Evolutionary conservation across 306 rosid genomes (phyloP), one percentile per base, ranked within the genome.

Genomic region (Spatholobus suberectus): DNA sequence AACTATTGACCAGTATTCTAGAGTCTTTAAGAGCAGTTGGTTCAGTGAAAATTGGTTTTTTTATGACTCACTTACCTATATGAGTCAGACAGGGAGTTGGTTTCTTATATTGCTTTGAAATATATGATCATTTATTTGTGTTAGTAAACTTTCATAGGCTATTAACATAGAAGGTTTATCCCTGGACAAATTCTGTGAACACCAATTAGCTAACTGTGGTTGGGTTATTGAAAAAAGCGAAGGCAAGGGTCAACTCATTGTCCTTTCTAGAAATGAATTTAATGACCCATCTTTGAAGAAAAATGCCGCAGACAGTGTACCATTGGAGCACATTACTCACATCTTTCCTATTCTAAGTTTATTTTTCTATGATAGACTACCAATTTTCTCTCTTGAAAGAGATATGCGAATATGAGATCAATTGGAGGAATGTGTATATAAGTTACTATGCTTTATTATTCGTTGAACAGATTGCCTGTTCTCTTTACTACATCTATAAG

Each of bases 141-240:
- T 69, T n/a, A n/a, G n/a, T 70, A 44, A 84, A 81, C 77, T 73
- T 40, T 37, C 46, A 13, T 84, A 96, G 99, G 99, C 97, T 35
- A 90, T 96, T 87, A 94, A 96, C 85, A 84, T 96, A 10, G 98
- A 94, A 88, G 97, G 98, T 27, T 66, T 91, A 73, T 87, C 98
- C 47, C 58, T 96, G 90, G 97, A 96, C 92, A 96, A 96, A 83
- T 96, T 94, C 79, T 89, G 94, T 14, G 99, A 96, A 84, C 93
- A 91, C 85, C 98, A 91, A 43, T 94, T 92, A 26, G 90, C 91
- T 6, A 96, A 84, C 86, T 78, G 81, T 51, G 91, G 97, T 69
- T 96, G 98, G 99, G 73, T 77, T 81, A 87, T 96, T 57, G 97
- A 96, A 84, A 96, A 92, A 83, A 88, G 89, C 77, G 96, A 92